Conservation (phyloP, 108 stramenopile species). For the Stephanodiscus triporus region DNA sequence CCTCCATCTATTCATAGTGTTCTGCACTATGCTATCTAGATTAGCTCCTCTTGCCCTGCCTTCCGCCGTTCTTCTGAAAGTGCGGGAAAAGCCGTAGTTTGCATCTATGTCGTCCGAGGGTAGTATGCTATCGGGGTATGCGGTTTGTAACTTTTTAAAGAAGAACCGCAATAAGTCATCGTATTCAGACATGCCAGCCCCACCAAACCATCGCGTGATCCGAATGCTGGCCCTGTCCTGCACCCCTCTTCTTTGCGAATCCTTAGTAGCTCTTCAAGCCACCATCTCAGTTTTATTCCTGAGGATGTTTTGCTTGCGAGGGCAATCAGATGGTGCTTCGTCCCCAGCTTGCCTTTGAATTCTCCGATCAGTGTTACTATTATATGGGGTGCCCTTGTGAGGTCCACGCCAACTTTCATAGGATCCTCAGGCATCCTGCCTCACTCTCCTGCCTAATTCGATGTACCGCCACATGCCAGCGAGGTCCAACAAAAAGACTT, state of each 20-base stretch:
- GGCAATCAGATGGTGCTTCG: not conserved
- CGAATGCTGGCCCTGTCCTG: not conserved
- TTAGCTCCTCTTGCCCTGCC: not conserved
- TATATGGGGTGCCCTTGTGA: slow-evolving; percentile 6
- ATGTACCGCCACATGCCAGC: slow-evolving; percentile 3
- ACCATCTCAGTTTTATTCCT: slow-evolving; percentile 4
- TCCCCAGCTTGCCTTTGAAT: slow-evolving; percentile 9
- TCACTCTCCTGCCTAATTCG: not conserved
- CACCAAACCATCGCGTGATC: not conserved
- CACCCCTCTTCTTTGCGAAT: not conserved
- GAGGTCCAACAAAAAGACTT: slow-evolving; percentile 11
- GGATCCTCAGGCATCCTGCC: not conserved
- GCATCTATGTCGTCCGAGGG: not conserved
- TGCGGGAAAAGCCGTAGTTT: not conserved
- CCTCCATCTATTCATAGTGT: not conserved
- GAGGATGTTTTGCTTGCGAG: slow-evolving; percentile 5
- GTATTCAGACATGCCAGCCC: not conserved
- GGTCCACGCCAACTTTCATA: slow-evolving; percentile 4
- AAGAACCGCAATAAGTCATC: not conserved
- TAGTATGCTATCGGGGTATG: not conserved
- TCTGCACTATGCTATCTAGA: not conserved
- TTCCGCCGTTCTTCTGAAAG: not conserved
- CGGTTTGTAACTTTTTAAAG: not conserved
- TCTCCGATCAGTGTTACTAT: not conserved
- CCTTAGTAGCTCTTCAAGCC: not conserved